These are phyloP conservation scores for Yamadazyma sp. DNA, from an alignment of 1,139 yeast genomes.

Conservation along the genomic window DNA sequence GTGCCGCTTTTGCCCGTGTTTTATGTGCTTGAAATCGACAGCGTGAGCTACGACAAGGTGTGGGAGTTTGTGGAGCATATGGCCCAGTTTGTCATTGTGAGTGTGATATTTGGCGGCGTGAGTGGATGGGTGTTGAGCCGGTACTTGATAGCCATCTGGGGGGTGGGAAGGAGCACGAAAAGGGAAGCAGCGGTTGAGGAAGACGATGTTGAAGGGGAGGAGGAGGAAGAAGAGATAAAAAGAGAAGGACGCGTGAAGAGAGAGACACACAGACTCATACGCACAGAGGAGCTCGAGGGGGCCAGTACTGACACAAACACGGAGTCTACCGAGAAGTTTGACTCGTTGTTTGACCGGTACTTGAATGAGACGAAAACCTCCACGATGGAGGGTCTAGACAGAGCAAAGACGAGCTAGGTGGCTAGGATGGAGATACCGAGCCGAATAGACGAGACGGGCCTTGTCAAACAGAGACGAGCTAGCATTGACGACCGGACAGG, in stretches of 20 bases:
- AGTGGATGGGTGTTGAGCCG: constrained; percentile 5
- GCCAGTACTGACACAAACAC: not conserved
- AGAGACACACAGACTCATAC: too few relatives aligned
- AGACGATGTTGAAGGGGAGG: not conserved
- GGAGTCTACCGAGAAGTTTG: constrained; percentile 1
- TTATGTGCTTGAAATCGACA: constrained; percentile 15
- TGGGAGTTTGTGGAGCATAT: constrained; percentile 8
- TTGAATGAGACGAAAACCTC: constrained; percentile 10
- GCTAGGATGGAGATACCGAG: too few relatives aligned
- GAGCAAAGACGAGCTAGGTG: too few relatives aligned
- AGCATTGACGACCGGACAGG: too few relatives aligned
- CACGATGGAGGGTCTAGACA: not conserved
- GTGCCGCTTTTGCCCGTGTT: constrained; percentile 24
- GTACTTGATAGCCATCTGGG: constrained; percentile 1
- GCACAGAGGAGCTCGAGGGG: too few relatives aligned
- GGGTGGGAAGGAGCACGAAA: not conserved
- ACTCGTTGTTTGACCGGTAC: constrained; percentile 11
- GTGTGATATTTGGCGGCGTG: constrained; percentile 22
- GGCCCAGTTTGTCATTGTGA: constrained; percentile 24
- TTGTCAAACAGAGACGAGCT: too few relatives aligned
- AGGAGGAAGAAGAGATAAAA: not conserved
- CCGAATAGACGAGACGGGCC: too few relatives aligned
- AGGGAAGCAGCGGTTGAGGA: not conserved
- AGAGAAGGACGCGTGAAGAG: too few relatives aligned
- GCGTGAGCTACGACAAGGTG: constrained; percentile 6